Conservation (phyloP, 75 land plant genomes). For the Cunninghamia lanceolata region DNA sequence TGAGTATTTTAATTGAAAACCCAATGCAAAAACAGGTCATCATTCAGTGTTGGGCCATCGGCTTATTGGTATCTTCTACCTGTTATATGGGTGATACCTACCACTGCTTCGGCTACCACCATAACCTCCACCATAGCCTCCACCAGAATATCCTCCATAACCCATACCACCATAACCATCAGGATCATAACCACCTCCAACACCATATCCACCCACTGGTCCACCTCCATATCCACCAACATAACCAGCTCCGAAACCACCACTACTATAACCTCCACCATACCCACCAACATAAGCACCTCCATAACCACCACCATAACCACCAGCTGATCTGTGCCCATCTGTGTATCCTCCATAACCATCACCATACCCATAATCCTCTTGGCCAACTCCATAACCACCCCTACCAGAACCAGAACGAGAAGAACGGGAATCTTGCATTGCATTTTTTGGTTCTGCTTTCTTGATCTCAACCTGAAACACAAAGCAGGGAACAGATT, state of each 20-base stretch:
- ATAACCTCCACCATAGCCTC: background rate
- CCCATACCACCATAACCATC: slow-evolving; percentile 14
- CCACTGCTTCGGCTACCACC: slow-evolving; percentile 7
- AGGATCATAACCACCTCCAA: slow-evolving; percentile 11
- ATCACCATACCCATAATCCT: slow-evolving; percentile 21
- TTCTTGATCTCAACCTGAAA: slow-evolving; percentile 80
- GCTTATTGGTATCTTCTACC: slow-evolving; percentile 3
- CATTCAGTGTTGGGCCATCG: too few relatives aligned
- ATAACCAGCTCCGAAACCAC: slow-evolving; percentile 5
- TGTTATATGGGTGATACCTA: slow-evolving; percentile 2
- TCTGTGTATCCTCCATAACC: slow-evolving; percentile 34
- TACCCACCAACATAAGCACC: slow-evolving; percentile 2
- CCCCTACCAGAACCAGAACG: slow-evolving; percentile 20
- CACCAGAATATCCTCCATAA: slow-evolving; percentile 9
- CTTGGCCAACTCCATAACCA: slow-evolving; percentile 18
- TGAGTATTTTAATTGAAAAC: too few relatives aligned
- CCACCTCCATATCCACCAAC: slow-evolving; percentile 16
- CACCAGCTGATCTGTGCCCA: slow-evolving; percentile 6
- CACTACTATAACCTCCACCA: slow-evolving; percentile 8
- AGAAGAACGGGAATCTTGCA: slow-evolving; percentile 33
- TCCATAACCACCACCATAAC: slow-evolving; percentile 2
- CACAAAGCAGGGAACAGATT: background rate
- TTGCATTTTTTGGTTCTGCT: slow-evolving; percentile 70
- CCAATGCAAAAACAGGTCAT: too few relatives aligned
- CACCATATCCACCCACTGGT: slow-evolving; percentile 7